phyloP scores from a whole-genome alignment of 2,329 filamentous ascomycete genomes.

The Emericellopsis cladophorae region DNA sequence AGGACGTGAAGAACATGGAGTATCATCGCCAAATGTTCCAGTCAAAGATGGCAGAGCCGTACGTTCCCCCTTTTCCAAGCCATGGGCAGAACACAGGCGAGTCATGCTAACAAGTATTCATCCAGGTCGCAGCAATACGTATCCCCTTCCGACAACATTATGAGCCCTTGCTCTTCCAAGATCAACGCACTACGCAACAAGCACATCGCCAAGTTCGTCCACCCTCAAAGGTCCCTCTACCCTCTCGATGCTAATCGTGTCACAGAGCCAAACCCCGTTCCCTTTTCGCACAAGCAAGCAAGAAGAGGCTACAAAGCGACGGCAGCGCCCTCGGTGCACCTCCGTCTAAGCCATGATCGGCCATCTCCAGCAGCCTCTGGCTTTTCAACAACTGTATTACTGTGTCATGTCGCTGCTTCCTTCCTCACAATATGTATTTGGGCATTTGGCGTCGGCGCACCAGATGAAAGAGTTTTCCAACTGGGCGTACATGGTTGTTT shows the following conservation, averaged over 20 bases:
- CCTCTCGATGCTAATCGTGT: not conserved
- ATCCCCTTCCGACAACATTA: conserved; percentile 79
- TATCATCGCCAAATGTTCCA: conserved; percentile 67
- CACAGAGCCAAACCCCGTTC: conserved; percentile 52
- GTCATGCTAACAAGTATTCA: not conserved
- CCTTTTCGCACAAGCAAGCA: conserved; percentile 52
- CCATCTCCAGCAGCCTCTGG: too few species aligned
- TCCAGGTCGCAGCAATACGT: conserved; percentile 43
- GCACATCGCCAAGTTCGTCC: conserved; percentile 61
- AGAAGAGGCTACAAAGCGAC: conserved; percentile 45
- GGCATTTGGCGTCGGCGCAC: not conserved
- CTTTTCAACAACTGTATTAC: not conserved
- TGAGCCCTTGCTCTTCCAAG: conserved; percentile 78
- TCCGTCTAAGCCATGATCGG: conserved; percentile 4
- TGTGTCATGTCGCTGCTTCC: not conserved
- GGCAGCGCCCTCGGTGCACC: conserved; percentile 25
- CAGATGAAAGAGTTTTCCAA: not conserved
- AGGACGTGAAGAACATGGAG: conserved; percentile 56
- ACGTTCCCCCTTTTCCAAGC: conserved; percentile 17
- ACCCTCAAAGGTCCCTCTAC: not conserved
- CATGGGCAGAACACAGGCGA: not conserved
- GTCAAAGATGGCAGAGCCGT: conserved; percentile 59
- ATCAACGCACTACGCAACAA: conserved; percentile 70
- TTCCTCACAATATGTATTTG: not conserved
- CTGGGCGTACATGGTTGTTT: not conserved